Percentiles rank a stretch among this genome's conserved stretches.
Evolutionary conservation across 352 stramenopile genomes (phyloP).

Genomic region (Pythium volutum): DNA sequence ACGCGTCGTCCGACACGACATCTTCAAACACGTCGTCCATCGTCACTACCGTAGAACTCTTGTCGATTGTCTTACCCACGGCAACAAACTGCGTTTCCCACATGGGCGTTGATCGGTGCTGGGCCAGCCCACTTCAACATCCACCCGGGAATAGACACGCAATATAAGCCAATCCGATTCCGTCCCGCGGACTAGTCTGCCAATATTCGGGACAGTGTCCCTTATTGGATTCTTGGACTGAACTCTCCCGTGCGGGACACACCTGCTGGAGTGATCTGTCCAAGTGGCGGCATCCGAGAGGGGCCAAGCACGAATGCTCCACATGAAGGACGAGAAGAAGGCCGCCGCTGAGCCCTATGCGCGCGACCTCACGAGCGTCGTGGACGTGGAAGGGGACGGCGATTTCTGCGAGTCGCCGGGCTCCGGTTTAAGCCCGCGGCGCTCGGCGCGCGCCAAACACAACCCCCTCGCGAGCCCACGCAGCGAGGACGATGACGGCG

Average conservation of each 20-base stretch:
- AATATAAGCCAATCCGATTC: conserved; percentile 13
- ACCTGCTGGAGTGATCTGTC: not conserved
- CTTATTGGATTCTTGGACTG: conserved; percentile 11
- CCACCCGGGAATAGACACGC: conserved; percentile 1
- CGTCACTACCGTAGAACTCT: not conserved
- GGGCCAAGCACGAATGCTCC: conserved; percentile 24
- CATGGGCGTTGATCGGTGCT: not conserved
- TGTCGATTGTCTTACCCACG: no score
- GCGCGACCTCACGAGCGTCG: conserved; percentile 32
- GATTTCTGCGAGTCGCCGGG: conserved; percentile 25
- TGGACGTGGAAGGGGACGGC: conserved; percentile 40
- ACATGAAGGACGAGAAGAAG: conserved; percentile 41
- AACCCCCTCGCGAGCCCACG: conserved; percentile 21
- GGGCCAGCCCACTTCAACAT: conserved; percentile 21
- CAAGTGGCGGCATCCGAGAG: conserved; percentile 1
- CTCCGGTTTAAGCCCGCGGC: conserved; percentile 35
- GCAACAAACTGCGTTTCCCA: not conserved
- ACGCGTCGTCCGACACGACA: conserved; percentile 43
- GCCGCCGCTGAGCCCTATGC: conserved; percentile 34
- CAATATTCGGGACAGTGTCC: not conserved
- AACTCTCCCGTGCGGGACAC: conserved; percentile 15
- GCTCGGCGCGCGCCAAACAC: conserved; percentile 24
- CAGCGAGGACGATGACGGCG: conserved; percentile 26
- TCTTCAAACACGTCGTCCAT: conserved; percentile 48
- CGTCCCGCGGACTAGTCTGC: not conserved